Percentiles rank a stretch among this genome's conserved stretches.
phyloP scores from a whole-genome alignment of 2,329 filamentous ascomycete genomes.

The Penicillium sp. region DNA sequence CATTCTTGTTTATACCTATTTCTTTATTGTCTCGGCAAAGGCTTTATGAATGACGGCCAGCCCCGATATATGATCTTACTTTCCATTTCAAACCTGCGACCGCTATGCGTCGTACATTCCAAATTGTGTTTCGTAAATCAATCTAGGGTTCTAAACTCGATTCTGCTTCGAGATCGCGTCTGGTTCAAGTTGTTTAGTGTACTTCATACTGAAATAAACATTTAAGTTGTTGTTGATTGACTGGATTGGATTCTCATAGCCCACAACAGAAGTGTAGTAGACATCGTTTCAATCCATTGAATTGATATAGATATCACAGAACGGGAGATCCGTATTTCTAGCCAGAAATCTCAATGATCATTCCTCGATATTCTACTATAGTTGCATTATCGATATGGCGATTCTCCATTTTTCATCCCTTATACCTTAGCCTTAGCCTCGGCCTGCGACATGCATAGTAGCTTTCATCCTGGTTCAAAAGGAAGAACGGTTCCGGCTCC shows the following conservation, averaged over 20 bases:
- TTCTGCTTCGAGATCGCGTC: not conserved
- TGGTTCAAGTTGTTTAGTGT: not conserved
- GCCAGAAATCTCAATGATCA: not conserved
- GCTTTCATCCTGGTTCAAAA: conserved; percentile 35
- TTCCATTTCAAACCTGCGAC: not conserved
- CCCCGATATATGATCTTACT: not conserved
- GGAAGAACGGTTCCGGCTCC: conserved; percentile 35
- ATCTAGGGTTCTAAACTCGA: not conserved
- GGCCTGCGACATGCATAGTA: conserved; percentile 23
- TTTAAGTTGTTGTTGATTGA: not conserved
- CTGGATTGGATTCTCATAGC: not conserved
- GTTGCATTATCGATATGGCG: not conserved
- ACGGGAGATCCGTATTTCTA: not conserved
- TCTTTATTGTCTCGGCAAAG: not conserved
- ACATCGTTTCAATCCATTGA: not conserved
- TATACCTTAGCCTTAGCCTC: not conserved
- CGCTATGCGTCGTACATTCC: not conserved
- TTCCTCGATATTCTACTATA: not conserved
- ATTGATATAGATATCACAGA: not conserved
- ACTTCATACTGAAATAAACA: not conserved
- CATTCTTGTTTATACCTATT: not conserved
- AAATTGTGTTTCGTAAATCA: not conserved
- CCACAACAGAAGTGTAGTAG: not conserved
- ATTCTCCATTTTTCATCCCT: not conserved
- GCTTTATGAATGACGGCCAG: conserved; percentile 12